These are phyloP conservation scores for Passalora sequoiae DNA, from an alignment of 2,329 filamentous ascomycete genomes.

Conservation along the genomic window DNA sequence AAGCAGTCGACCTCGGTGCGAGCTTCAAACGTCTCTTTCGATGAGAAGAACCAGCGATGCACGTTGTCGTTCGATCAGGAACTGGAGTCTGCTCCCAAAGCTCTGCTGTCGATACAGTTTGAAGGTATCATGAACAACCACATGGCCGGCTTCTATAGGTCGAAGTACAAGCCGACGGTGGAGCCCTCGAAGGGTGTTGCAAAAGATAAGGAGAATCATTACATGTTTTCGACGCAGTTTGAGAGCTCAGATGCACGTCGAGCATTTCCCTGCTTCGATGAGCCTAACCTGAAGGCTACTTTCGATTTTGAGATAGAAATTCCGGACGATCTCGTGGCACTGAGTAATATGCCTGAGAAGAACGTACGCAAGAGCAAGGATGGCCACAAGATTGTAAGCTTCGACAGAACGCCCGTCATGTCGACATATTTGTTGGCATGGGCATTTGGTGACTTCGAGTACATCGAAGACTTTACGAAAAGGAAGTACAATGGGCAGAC, in stretches of 20 bases:
- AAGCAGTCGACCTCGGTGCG: slow-evolving; percentile 55
- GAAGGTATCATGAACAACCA: slow-evolving; percentile 82
- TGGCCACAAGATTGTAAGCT: slow-evolving; percentile 62
- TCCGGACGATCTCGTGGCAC: slow-evolving; percentile 76
- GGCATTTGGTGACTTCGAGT: slow-evolving; percentile 96
- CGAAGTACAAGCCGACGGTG: slow-evolving; percentile 80
- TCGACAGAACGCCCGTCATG: slow-evolving; percentile 83
- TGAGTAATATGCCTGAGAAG: slow-evolving; percentile 95
- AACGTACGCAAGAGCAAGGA: slow-evolving; percentile 61
- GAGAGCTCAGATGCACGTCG: slow-evolving; percentile 92
- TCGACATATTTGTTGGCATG: slow-evolving; percentile 84
- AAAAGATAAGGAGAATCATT: slow-evolving; percentile 59
- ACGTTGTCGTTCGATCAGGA: slow-evolving; percentile 71
- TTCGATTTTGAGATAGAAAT: slow-evolving; percentile 93
- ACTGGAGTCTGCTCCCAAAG: slow-evolving; percentile 62
- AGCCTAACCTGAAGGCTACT: slow-evolving; percentile 92
- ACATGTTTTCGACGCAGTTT: slow-evolving; percentile 87
- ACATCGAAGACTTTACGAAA: slow-evolving; percentile 84
- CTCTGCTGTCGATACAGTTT: slow-evolving; percentile 65
- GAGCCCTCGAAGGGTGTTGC: slow-evolving; percentile 72
- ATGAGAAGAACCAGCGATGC: slow-evolving; percentile 77
- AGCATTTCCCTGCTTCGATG: slow-evolving; percentile 96
- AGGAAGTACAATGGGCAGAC: slow-evolving; percentile 86
- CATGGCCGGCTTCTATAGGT: slow-evolving; percentile 91
- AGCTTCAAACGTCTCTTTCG: slow-evolving; percentile 67